Conservation (phyloP, 176 grass and related monocot genomes). For the Eremochloa ophiuroides region DNA sequence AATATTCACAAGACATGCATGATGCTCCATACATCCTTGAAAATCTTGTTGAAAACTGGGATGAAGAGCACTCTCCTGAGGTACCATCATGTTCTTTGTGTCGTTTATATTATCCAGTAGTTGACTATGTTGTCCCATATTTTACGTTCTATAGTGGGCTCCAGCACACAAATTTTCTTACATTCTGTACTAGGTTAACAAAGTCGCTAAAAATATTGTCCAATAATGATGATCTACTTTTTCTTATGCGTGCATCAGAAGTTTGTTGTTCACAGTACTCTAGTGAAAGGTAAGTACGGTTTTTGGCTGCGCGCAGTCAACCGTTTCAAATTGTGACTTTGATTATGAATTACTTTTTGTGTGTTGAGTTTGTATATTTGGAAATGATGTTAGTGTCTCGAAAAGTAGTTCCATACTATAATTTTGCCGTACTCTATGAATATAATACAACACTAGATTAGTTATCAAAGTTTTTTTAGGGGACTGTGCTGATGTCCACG, state of each 20-base stretch:
- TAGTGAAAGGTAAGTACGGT: neutral
- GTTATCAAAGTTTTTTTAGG: neutral
- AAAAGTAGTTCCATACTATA: neutral
- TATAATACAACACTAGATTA: neutral
- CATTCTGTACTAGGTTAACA: neutral
- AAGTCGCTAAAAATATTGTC: slow-evolving; percentile 8
- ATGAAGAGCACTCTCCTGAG: slow-evolving; percentile 87
- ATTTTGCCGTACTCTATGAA: neutral
- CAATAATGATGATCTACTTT: neutral
- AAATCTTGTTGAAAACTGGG: slow-evolving; percentile 89
- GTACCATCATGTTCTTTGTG: slow-evolving; percentile 28
- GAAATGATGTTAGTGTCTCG: neutral
- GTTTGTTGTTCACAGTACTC: neutral
- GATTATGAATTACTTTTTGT: neutral
- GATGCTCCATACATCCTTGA: slow-evolving; percentile 96
- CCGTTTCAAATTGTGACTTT: neutral
- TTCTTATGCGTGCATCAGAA: neutral
- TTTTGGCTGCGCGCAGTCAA: neutral
- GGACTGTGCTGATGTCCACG: neutral
- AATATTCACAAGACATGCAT: slow-evolving; percentile 98
- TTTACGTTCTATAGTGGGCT: neutral
- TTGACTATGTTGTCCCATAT: neutral
- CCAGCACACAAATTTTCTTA: neutral
- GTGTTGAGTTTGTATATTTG: neutral
- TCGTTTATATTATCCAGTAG: neutral